Conservation (phyloP, 441 rosid genomes). For the Euphorbia corollata region DNA sequence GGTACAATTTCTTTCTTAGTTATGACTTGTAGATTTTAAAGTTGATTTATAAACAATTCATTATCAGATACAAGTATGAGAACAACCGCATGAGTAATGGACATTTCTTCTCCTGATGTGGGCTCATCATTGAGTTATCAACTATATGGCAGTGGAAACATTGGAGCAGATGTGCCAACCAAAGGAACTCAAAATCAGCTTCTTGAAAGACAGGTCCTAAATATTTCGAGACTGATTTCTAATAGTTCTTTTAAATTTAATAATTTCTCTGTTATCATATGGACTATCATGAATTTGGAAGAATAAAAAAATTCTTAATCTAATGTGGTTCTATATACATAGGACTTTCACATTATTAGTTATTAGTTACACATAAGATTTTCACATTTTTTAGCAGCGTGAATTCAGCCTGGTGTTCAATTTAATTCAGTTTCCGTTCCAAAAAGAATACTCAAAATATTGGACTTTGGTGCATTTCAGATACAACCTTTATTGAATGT, state of each 20-base stretch:
- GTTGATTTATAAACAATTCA: no score
- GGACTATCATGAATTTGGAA: background rate
- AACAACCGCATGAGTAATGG: no score
- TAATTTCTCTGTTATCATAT: constrained; percentile 4
- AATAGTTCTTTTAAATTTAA: constrained; percentile 1
- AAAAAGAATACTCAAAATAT: background rate
- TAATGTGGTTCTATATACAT: background rate
- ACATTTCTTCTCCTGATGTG: no score
- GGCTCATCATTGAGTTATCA: constrained; percentile 63
- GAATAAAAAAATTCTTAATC: background rate
- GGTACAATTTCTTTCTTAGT: no score
- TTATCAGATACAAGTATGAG: no score
- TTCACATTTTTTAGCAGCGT: background rate
- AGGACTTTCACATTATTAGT: background rate
- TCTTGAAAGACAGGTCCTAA: constrained; percentile 79
- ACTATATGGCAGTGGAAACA: constrained; percentile 69
- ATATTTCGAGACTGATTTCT: constrained; percentile 20
- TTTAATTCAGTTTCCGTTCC: background rate
- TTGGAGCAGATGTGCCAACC: constrained; percentile 55
- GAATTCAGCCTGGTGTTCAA: background rate
- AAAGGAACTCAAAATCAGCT: constrained; percentile 85
- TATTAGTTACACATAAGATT: no score
- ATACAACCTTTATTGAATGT: background rate
- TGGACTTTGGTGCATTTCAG: background rate
- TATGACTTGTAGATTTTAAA: no score